Base-by-base conservation (phyloP, 1,139 yeast genomes). In the Diutina rugosa region DNA sequence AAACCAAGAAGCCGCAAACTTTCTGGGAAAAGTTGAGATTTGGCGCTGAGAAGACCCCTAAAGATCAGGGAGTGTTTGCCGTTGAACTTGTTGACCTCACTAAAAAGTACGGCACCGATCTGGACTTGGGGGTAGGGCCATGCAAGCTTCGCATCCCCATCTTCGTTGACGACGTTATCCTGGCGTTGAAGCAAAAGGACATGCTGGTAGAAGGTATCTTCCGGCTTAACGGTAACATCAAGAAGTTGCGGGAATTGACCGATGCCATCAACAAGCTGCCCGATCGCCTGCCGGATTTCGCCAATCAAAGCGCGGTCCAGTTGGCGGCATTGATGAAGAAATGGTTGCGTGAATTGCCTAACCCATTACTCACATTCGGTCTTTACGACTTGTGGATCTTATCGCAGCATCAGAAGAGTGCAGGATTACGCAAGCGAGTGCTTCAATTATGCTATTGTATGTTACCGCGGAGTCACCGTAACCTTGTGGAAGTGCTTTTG, bases 191-290 rank as follows among this genome's bases (percentile, higher is more conserved):
- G 58, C 95, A 88, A 58, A 90, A 89, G 76, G 98, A 93, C 71
- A 85, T 95, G 89, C 88, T 97, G 3, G 93, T 90, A 26, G 99
- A 93, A 70, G 99, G 99, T 58, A 87, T 95, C 9, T 95, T 95
- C 76, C 80, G 99, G 64, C 87, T 91, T 66, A 95, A 95, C 67
- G 99, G 99, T 65, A 95, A 95, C 65, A 93, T 95, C 64, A 84
- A 91, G 63, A 80, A 88, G 55, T 74, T 93, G 56, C 82, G 87
- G 62, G 90, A 85, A 62, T 73, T 91, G 59, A 81, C 91, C 0
- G 90, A 84, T 56, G 80, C 77, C 58, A 86, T 91, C 62, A 95
- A 95, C 69, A 75, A 79, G 58, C 78, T 80, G 62, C 97, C 97
- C 1, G 79, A 82, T 47, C 81, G 77, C 59, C 78, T 85, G 14